A percentile compares a stretch with the other conserved stretches of the same genome.
Conservation (phyloP, 192 early-diverging fungal species). For the Entophlyctis luteolus region DNA sequence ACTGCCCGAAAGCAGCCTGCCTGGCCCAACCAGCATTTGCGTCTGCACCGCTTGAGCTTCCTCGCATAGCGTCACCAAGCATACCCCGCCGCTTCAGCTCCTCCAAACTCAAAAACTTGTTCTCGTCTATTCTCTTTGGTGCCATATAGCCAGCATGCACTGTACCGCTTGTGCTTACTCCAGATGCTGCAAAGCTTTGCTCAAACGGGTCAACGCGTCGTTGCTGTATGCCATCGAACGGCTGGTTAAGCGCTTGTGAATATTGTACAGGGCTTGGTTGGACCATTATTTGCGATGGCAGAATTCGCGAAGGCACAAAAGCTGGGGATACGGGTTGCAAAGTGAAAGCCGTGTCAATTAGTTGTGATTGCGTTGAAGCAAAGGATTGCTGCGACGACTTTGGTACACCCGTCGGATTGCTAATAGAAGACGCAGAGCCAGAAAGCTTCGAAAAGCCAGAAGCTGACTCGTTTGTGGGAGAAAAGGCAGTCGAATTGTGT, state of each 20-base stretch:
- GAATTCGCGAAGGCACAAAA: neutral
- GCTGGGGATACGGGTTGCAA: neutral
- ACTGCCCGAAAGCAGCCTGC: neutral
- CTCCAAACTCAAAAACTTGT: conserved; percentile 19
- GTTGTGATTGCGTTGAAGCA: neutral
- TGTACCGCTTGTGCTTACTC: neutral
- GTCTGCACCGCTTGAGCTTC: neutral
- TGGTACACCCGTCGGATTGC: neutral
- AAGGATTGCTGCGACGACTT: neutral
- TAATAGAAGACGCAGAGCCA: neutral
- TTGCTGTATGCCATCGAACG: neutral
- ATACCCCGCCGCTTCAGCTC: conserved; percentile 18
- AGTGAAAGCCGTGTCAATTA: conserved; percentile 20
- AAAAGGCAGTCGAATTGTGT: neutral
- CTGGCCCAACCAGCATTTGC: neutral
- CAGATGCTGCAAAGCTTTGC: neutral
- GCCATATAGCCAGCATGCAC: neutral
- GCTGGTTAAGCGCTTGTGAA: neutral
- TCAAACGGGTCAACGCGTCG: neutral
- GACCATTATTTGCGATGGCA: neutral
- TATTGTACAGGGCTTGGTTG: too few species aligned
- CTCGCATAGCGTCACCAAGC: neutral
- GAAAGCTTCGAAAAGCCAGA: neutral
- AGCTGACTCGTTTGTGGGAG: neutral
- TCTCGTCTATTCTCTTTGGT: conserved; percentile 16